These are phyloP conservation scores for Saposhnikovia divaricata DNA, from an alignment of 129 eudicot species.

Conservation along the genomic window DNA sequence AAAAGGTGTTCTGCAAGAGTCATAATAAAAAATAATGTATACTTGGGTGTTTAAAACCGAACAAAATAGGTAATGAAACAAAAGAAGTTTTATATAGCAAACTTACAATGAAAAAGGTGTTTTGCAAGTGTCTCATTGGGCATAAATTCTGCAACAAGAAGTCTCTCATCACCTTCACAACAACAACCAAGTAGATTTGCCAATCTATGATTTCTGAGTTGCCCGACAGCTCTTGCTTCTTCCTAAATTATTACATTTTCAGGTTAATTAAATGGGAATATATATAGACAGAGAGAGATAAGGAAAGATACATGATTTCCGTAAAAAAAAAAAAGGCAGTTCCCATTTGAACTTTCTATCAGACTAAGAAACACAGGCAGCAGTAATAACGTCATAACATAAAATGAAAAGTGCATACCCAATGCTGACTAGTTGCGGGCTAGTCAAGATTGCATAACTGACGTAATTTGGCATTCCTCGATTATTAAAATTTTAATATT, in stretches of 20 bases:
- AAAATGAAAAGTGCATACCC: neutral
- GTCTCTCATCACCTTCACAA: slow-evolving; percentile 77
- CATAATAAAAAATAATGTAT: slow-evolving; percentile 14
- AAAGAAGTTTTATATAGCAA: slow-evolving; percentile 1
- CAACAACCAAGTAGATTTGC: slow-evolving; percentile 88
- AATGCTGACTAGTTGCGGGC: neutral
- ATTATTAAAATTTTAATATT: neutral
- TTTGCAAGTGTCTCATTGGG: slow-evolving; percentile 86
- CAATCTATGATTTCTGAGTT: slow-evolving; percentile 64
- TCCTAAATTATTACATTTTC: slow-evolving; percentile 40
- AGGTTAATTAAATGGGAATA: slow-evolving; percentile 1
- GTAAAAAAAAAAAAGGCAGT: neutral
- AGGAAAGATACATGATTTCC: no score
- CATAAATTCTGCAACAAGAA: slow-evolving; percentile 86
- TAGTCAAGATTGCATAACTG: neutral
- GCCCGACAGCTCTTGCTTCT: slow-evolving; percentile 89
- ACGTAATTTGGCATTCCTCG: neutral
- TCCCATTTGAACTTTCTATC: neutral
- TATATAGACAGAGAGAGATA: no score
- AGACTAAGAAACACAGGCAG: neutral
- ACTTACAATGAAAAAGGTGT: slow-evolving; percentile 89
- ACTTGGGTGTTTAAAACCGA: neutral
- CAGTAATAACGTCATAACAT: neutral
- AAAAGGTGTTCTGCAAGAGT: slow-evolving; percentile 70
- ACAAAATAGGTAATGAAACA: neutral